Evolutionary conservation across 2,329 filamentous ascomycete genomes (phyloP), one percentile per base, ranked within the genome.

Genomic region (Colletotrichum kahawae): DNA sequence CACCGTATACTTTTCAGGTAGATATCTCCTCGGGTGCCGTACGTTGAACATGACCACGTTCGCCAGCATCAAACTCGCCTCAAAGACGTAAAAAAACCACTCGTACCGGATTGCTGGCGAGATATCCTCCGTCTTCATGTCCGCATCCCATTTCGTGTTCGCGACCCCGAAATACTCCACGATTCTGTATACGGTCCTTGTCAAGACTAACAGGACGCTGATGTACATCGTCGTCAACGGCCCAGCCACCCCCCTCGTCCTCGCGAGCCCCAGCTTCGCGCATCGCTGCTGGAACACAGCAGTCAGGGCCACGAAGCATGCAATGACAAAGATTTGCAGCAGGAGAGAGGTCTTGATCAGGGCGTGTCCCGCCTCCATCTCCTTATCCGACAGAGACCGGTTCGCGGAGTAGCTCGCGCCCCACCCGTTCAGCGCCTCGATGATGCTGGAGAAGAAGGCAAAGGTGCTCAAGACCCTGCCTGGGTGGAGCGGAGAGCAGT

Each of bases 41-140:
- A 84, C 51, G 74, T 91, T 92, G 80, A 89, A 84, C 77, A 92
- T 78, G 36, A 84, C 80, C 12, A 84, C 83, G 77, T 92, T 92
- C 59, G 78, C 54, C 1, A 91, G 77, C 90, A 92, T 92, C 14
- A 90, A 79, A 0, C 79, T 77, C 2, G 85, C 88, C 82, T 92
- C 90, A 73, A 92, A 92, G 24, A 91, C 84, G 78, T 89, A 91
- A 76, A 92, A 92, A 81, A 87, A 92, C 86, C 87, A 90, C 80
- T 92, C 90, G 77, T 91, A 89, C 27, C 88, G 85, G n/a, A 91
- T 74, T 27, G 90, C 81, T 0, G 88, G 85, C 13, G 84, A 87
- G 2, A 89, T 76, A 2, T 77, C 78, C 34, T 67, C 77, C 5
- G 82, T 81, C 43, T 87, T 85, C 63, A 86, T 82, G 4, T 80